Percentiles rank a stretch among this genome's conserved stretches.
Evolutionary conservation across 2,329 filamentous ascomycete genomes (phyloP).

Genomic region (Parascedosporium putredinis): DNA sequence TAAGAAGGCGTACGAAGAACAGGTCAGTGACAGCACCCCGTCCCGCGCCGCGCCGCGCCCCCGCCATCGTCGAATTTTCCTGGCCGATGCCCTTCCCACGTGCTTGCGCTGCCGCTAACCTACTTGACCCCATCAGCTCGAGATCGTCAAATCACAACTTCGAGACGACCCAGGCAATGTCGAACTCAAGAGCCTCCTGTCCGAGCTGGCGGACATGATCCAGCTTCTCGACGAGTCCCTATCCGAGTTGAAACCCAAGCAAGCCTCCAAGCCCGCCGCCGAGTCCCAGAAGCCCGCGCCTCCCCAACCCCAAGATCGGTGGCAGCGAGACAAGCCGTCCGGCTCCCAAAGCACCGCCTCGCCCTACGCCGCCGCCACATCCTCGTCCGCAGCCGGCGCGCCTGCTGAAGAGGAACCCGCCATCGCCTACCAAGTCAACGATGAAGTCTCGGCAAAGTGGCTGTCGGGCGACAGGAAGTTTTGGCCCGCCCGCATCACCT

Average conservation of each 20-base stretch:
- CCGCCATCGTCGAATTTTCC: background rate
- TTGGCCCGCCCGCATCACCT: conserved; percentile 87
- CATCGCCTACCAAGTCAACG: conserved; percentile 71
- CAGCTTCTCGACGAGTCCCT: conserved; percentile 69
- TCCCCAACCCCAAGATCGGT: background rate
- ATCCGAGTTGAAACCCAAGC: conserved; percentile 58
- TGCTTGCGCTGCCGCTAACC: conserved; percentile 13
- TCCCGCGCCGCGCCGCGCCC: conserved; percentile 14
- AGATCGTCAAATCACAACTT: conserved; percentile 65
- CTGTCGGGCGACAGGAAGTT: conserved; percentile 77
- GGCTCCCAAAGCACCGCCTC: conserved; percentile 49
- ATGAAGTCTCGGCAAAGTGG: conserved; percentile 86
- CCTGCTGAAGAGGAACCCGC: conserved; percentile 44
- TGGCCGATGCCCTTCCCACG: background rate
- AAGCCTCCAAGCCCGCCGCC: conserved; percentile 24
- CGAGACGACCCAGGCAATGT: conserved; percentile 70
- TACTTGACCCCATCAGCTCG: conserved; percentile 46
- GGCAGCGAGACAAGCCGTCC: conserved; percentile 41
- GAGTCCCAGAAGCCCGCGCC: background rate
- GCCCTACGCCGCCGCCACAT: conserved; percentile 21
- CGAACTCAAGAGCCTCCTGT: conserved; percentile 66
- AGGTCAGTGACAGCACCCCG: conserved; percentile 33
- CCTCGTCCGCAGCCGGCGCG: conserved; percentile 20
- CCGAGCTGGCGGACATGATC: conserved; percentile 75
- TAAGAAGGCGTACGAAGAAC: conserved; percentile 44